Conservation (phyloP, 768 basidiomycete species). For the Leccinum rimulosum region DNA sequence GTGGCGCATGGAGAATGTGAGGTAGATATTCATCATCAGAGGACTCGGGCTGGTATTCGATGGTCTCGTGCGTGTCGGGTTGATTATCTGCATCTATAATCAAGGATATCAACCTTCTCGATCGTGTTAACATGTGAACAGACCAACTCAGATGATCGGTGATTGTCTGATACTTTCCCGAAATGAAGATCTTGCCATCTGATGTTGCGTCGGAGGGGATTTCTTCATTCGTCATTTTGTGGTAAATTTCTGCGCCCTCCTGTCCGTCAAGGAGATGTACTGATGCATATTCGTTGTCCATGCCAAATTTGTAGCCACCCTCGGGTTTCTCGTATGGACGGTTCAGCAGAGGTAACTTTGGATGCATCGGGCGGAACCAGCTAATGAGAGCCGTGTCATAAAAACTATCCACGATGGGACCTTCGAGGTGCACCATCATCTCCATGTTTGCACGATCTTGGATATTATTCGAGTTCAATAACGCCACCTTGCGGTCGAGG, state of each 20-base stretch:
- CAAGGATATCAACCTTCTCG: slow-evolving; percentile 10
- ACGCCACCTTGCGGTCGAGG: slow-evolving; percentile 63
- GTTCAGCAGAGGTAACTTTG: slow-evolving; percentile 42
- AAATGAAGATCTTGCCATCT: slow-evolving; percentile 23
- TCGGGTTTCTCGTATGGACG: slow-evolving; percentile 30
- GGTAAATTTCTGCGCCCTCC: slow-evolving; percentile 25
- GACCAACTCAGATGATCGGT: slow-evolving; percentile 39
- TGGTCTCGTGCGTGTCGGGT: slow-evolving; percentile 31
- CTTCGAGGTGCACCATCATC: slow-evolving; percentile 71
- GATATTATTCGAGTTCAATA: slow-evolving; percentile 68
- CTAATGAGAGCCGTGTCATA: slow-evolving; percentile 68
- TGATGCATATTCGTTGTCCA: slow-evolving; percentile 33
- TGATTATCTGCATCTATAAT: slow-evolving; percentile 35
- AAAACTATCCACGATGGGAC: slow-evolving; percentile 64
- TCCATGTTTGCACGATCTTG: slow-evolving; percentile 54
- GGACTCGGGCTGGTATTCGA: slow-evolving; percentile 24
- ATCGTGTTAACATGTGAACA: not conserved
- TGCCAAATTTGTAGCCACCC: slow-evolving; percentile 38
- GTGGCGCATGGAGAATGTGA: slow-evolving; percentile 57
- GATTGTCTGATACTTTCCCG: slow-evolving; percentile 36
- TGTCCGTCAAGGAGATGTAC: slow-evolving; percentile 26
- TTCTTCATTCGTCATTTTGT: slow-evolving; percentile 16
- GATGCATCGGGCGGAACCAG: slow-evolving; percentile 50
- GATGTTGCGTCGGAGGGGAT: slow-evolving; percentile 7
- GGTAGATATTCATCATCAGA: slow-evolving; percentile 54